These are phyloP conservation scores for Suillus hirtellus DNA, from an alignment of 768 basidiomycete genomes.

Conservation along the genomic window DNA sequence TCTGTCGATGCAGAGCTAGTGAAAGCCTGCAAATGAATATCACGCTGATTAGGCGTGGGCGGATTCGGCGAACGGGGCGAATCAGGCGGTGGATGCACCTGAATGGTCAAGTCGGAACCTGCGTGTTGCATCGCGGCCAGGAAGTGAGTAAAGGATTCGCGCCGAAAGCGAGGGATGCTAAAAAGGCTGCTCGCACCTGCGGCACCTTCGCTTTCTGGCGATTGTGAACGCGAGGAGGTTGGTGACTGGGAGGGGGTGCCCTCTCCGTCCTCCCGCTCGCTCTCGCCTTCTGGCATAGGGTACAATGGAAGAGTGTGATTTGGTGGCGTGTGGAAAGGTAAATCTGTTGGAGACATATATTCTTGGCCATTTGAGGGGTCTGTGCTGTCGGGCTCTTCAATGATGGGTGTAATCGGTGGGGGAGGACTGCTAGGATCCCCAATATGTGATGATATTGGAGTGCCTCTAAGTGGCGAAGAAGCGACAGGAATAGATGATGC, in stretches of 20 bases:
- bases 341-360: slow-evolving; percentile 65
- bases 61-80: slow-evolving; percentile 79
- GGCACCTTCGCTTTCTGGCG: slow-evolving; percentile 50
- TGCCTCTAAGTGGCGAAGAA: slow-evolving; percentile 67
- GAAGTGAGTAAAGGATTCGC: slow-evolving; percentile 68
- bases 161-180: slow-evolving; percentile 68
- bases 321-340: slow-evolving; percentile 57
- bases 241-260: slow-evolving; percentile 22
- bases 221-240: slow-evolving; percentile 54
- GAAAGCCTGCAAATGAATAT: slow-evolving; percentile 78
- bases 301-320: slow-evolving; percentile 50
- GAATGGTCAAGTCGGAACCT: slow-evolving; percentile 68
- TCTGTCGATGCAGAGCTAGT: slow-evolving; percentile 30
- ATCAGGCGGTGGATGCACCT: slow-evolving; percentile 77
- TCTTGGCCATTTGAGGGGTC: slow-evolving; percentile 51
- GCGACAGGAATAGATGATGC: slow-evolving; percentile 40
- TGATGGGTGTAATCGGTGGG: slow-evolving; percentile 78
- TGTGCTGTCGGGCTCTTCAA: slow-evolving; percentile 57
- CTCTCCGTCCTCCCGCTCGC: slow-evolving; percentile 26
- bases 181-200: slow-evolving; percentile 87
- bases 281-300: slow-evolving; percentile 25
- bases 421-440: slow-evolving; percentile 52
- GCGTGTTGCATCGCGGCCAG: slow-evolving; percentile 55
- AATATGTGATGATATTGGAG: slow-evolving; percentile 42
- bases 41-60: slow-evolving; percentile 80